phyloP scores from a whole-genome alignment of 2,329 filamentous ascomycete genomes.

The Calonectria ilicicola region DNA sequence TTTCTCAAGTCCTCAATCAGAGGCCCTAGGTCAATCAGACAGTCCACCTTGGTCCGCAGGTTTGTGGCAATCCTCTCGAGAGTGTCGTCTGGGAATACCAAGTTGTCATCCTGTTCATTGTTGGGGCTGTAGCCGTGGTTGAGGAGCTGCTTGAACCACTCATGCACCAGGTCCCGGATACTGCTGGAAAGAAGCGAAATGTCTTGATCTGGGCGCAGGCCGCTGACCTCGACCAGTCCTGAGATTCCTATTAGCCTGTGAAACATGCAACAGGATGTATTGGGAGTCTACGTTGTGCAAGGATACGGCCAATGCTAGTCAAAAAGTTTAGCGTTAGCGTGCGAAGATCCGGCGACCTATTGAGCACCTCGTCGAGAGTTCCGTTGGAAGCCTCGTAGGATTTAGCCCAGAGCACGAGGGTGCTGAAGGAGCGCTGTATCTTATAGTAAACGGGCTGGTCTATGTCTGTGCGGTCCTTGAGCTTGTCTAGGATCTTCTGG shows the following conservation, averaged over 20 bases:
- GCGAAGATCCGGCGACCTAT: not conserved
- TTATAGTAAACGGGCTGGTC: not conserved
- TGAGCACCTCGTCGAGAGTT: constrained; percentile 7
- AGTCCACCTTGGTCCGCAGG: not conserved
- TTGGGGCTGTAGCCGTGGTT: not conserved
- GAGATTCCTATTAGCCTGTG: not conserved
- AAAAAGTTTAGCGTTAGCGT: constrained; percentile 12
- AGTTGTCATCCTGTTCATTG: not conserved
- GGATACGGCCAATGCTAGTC: constrained; percentile 1
- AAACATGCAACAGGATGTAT: not conserved
- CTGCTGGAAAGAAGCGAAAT: not conserved
- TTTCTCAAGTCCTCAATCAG: not conserved
- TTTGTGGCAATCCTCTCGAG: not conserved
- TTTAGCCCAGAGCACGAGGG: not conserved
- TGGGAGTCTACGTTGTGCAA: constrained; percentile 5
- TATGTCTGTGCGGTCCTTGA: constrained; percentile 6
- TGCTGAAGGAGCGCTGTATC: constrained; percentile 2
- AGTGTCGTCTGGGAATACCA: not conserved
- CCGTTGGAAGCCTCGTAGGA: not conserved
- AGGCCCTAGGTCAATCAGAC: not conserved
- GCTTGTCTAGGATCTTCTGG: not conserved
- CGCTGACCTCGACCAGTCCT: not conserved
- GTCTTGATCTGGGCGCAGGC: not conserved
- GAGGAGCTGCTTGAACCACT: not conserved
- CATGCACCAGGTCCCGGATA: not conserved